Conservation (phyloP, 345 rosid species). For the Gossypioides kirkii region DNA sequence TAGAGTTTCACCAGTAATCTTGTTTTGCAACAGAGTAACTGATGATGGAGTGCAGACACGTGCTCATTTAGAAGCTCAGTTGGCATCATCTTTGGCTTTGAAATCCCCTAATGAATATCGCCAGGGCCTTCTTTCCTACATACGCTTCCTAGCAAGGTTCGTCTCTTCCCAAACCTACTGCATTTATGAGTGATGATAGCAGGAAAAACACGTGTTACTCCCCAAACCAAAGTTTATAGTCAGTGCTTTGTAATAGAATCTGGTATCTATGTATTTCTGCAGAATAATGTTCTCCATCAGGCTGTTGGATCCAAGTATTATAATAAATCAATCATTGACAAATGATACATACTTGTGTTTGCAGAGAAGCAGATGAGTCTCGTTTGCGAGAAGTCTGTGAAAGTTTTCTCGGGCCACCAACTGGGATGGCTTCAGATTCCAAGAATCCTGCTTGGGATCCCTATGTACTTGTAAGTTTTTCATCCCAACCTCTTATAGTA, state of each 20-base stretch:
- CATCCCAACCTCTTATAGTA: neutral
- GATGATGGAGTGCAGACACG: constrained; percentile 97
- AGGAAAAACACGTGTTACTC: neutral
- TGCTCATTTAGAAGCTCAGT: constrained; percentile 94
- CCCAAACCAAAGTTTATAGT: neutral
- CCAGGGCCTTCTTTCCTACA: constrained; percentile 89
- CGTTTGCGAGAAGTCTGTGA: constrained; percentile 92
- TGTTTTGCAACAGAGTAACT: constrained; percentile 54
- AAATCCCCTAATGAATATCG: constrained; percentile 86
- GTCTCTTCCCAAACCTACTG: constrained; percentile 5
- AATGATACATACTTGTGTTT: constrained; percentile 11
- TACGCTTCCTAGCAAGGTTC: constrained; percentile 87
- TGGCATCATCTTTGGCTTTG: constrained; percentile 80
- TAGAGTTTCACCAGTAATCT: constrained; percentile 4
- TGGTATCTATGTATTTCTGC: neutral
- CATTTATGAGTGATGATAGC: neutral
- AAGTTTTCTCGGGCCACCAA: constrained; percentile 95
- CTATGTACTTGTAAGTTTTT: constrained; percentile 62
- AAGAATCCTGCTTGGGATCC: constrained; percentile 81
- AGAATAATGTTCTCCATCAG: neutral
- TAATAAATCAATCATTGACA: neutral
- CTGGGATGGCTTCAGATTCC: constrained; percentile 64
- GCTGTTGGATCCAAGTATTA: neutral
- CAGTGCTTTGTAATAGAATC: neutral
- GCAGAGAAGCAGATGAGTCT: constrained; percentile 95